Evolutionary conservation across 495 filamentous ascomycete genomes (phyloP).

Genomic region (Coniosporium apollinis): DNA sequence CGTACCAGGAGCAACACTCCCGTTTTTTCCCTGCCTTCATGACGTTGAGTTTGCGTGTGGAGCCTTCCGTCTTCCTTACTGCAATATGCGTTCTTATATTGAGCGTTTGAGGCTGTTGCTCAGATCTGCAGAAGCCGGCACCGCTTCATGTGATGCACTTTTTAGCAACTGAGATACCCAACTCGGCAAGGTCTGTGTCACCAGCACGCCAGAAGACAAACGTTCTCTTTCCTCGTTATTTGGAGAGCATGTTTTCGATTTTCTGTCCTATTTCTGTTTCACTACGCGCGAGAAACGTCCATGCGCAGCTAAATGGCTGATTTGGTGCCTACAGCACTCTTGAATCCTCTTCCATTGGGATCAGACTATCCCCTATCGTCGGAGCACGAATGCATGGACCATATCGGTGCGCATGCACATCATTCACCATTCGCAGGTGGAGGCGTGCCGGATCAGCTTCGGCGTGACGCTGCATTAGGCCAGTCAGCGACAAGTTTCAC

Average conservation of each 20-base stretch:
- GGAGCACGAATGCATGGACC: conserved; percentile 20
- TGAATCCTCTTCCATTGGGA: conserved; percentile 16
- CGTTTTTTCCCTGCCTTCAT: too few relatives aligned
- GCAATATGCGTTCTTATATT: too few relatives aligned
- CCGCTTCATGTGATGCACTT: too few relatives aligned
- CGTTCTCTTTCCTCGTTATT: too few relatives aligned
- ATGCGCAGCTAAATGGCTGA: not conserved
- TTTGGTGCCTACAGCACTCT: conserved; percentile 6
- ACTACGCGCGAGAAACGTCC: not conserved
- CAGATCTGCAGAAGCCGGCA: too few relatives aligned
- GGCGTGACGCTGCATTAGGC: conserved; percentile 15
- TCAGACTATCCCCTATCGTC: conserved; percentile 18
- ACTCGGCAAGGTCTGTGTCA: too few relatives aligned
- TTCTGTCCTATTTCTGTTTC: not conserved
- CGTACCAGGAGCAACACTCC: too few relatives aligned
- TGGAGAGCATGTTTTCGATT: not conserved
- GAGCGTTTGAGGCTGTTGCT: too few relatives aligned
- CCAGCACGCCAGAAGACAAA: too few relatives aligned
- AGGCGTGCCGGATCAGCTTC: conserved; percentile 13
- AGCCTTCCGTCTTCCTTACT: too few relatives aligned
- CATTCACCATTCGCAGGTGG: conserved; percentile 14
- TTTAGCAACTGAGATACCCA: too few relatives aligned
- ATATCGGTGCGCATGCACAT: conserved; percentile 20
- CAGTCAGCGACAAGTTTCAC: conserved; percentile 11
- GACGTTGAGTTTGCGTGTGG: too few relatives aligned